Conservation (phyloP, 192 early-diverging fungal species). For the Paraglomus occultum region DNA sequence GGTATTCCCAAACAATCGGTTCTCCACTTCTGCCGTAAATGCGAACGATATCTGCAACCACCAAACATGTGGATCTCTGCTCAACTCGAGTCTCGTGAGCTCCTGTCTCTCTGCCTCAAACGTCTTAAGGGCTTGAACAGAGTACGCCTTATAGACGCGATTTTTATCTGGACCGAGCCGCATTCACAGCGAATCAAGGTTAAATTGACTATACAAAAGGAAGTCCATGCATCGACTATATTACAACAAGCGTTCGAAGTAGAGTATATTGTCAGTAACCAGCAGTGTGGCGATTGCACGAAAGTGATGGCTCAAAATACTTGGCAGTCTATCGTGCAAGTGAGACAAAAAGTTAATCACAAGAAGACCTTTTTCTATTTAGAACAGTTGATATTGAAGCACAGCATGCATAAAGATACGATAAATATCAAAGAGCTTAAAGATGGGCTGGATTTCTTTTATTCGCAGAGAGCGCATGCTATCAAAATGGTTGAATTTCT, state of each 20-base stretch:
- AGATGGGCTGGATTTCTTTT: slow-evolving; percentile 98
- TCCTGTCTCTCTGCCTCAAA: slow-evolving; percentile 90
- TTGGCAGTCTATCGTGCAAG: slow-evolving; percentile 97
- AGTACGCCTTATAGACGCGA: slow-evolving; percentile 94
- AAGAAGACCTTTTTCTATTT: slow-evolving; percentile 98
- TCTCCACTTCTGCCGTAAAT: slow-evolving; percentile 94
- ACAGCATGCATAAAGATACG: slow-evolving; percentile 95
- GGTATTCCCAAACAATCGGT: slow-evolving; percentile 97
- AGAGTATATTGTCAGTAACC: slow-evolving; percentile 87
- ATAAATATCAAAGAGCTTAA: slow-evolving; percentile 97
- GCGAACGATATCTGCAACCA: slow-evolving; percentile 96
- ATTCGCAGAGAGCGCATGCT: slow-evolving; percentile 82
- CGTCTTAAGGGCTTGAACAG: slow-evolving; percentile 88
- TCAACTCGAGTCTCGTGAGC: slow-evolving; percentile 85
- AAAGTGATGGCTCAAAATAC: slow-evolving; percentile 95
- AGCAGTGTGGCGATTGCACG: slow-evolving; percentile 96
- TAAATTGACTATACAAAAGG: slow-evolving; percentile 98
- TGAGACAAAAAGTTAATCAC: slow-evolving; percentile 97
- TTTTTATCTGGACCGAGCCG: slow-evolving; percentile 97
- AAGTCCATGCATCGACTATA: slow-evolving; percentile 91
- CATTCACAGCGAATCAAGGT: slow-evolving; percentile 90
- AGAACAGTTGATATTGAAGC: slow-evolving; percentile 98
- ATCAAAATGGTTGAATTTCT: slow-evolving; percentile 97
- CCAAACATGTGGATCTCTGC: slow-evolving; percentile 88
- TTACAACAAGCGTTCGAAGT: slow-evolving; percentile 96